A percentile compares a stretch with the other conserved stretches of the same genome.
Evolutionary conservation across 306 rosid species (phyloP).

Genomic region (Cicer pinnatifidum): DNA sequence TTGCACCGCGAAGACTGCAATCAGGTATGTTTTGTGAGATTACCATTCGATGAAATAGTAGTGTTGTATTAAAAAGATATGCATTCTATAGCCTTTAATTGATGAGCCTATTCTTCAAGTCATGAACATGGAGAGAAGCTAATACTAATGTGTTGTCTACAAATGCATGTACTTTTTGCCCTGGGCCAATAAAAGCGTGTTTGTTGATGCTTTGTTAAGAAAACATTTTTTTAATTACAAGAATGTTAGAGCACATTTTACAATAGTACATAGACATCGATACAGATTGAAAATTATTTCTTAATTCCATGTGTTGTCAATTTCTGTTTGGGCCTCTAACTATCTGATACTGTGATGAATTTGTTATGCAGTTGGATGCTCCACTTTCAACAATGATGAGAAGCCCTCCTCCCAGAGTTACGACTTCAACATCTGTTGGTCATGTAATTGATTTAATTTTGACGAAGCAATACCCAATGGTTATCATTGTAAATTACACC

Average conservation of each 20-base stretch:
- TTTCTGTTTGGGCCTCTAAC: constrained; percentile 11
- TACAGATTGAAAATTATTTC: neutral
- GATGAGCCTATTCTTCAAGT: constrained; percentile 25
- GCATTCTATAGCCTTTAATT: constrained; percentile 10
- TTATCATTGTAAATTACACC: constrained; percentile 59
- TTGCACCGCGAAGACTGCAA: constrained; percentile 77
- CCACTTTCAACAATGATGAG: constrained; percentile 77
- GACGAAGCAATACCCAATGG: constrained; percentile 59
- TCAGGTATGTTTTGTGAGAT: constrained; percentile 53
- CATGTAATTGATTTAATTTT: constrained; percentile 69
- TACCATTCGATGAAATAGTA: constrained; percentile 24
- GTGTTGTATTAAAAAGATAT: neutral
- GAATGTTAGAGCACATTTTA: neutral
- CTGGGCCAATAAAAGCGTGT: neutral
- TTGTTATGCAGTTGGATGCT: constrained; percentile 61
- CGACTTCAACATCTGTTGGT: constrained; percentile 59
- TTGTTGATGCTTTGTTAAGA: neutral
- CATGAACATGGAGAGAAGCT: neutral
- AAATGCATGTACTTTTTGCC: constrained; percentile 1
- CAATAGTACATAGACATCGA: neutral
- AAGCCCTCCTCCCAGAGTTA: constrained; percentile 70
- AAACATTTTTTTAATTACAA: neutral
- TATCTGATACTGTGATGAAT: constrained; percentile 9
- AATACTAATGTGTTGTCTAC: neutral
- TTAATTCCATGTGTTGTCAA: neutral